These are phyloP conservation scores for Salvia splendens DNA, from an alignment of 257 asterid genomes.

Conservation along the genomic window DNA sequence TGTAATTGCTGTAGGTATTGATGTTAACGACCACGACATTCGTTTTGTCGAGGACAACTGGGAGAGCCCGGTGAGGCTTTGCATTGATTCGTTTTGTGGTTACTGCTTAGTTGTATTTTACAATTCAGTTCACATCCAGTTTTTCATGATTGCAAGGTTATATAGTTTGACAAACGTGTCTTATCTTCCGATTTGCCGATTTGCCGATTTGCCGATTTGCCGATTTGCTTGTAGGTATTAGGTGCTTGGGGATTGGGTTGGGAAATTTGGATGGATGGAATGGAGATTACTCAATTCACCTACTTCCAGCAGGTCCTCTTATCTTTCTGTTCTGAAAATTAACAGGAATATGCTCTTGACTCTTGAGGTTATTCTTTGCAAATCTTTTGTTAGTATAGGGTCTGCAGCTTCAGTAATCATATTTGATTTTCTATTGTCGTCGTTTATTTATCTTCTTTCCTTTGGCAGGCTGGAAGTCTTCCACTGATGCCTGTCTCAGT, in stretches of 20 bases:
- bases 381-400: slow-evolving; percentile 16
- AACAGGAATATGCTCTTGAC: slow-evolving; percentile 24
- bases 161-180: slow-evolving; percentile 24
- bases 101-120: slow-evolving; percentile 28
- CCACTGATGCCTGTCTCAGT: slow-evolving; percentile 87
- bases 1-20: slow-evolving; percentile 62
- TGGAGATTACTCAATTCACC: slow-evolving; percentile 99
- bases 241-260: slow-evolving; percentile 99
- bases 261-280: slow-evolving; percentile 99
- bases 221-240: slow-evolving; percentile 68
- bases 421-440: slow-evolving; percentile 19
- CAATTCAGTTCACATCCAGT: slow-evolving; percentile 4
- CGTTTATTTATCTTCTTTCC: slow-evolving; percentile 27
- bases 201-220: no score
- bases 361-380: slow-evolving; percentile 8
- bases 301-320: slow-evolving; percentile 92
- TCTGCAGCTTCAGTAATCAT: slow-evolving; percentile 17
- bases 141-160: slow-evolving; percentile 10
- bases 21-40: slow-evolving; percentile 90
- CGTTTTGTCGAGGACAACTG: slow-evolving; percentile 99
- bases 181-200: slow-evolving; percentile 38
- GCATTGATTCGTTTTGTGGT: slow-evolving; percentile 25
- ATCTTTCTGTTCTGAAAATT: slow-evolving; percentile 23
- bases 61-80: slow-evolving; percentile 95
- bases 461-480: slow-evolving; percentile 87